Evolutionary conservation across 2,329 filamentous ascomycete species (phyloP).

Genomic region (Beauveria australis): DNA sequence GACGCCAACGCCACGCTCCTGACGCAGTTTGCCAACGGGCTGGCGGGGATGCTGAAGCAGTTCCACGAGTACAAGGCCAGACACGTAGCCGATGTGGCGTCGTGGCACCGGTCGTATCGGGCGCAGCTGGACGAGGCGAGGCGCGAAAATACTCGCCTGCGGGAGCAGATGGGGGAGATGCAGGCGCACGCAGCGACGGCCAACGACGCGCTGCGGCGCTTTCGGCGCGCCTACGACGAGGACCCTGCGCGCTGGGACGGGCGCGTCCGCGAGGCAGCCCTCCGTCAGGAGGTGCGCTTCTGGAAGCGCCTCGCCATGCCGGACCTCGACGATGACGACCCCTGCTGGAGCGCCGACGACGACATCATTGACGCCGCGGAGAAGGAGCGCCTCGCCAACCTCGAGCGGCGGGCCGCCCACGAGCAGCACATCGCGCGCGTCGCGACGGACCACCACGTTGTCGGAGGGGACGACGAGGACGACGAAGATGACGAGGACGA

Average conservation of each 20-base stretch:
- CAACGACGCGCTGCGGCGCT: conserved; percentile 49
- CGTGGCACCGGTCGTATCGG: conserved; percentile 59
- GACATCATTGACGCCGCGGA: conserved; percentile 54
- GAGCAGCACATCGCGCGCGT: conserved; percentile 22
- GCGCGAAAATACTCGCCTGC: conserved; percentile 53
- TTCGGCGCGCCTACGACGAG: conserved; percentile 49
- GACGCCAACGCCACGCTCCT: conserved; percentile 53
- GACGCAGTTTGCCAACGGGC: conserved; percentile 47
- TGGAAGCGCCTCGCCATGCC: conserved; percentile 62
- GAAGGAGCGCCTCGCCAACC: conserved; percentile 45
- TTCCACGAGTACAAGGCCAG: conserved; percentile 59
- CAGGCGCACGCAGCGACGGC: conserved; percentile 50
- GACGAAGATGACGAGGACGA: conserved; percentile 25
- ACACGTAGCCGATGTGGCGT: conserved; percentile 51
- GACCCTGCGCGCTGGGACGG: conserved; percentile 46
- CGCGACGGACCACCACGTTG: neutral
- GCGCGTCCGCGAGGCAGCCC: conserved; percentile 42
- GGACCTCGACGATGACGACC: conserved; percentile 49
- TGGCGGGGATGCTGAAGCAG: conserved; percentile 52
- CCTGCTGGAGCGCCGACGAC: conserved; percentile 57
- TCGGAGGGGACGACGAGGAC: conserved; percentile 19
- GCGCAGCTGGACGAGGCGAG: conserved; percentile 57
- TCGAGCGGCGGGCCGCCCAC: conserved; percentile 38
- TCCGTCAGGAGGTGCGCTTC: conserved; percentile 52
- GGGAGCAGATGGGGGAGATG: conserved; percentile 61